Evolutionary conservation across 352 stramenopile species (phyloP), one percentile per base, ranked within the genome.

Genomic region (Pythium inflatum): DNA sequence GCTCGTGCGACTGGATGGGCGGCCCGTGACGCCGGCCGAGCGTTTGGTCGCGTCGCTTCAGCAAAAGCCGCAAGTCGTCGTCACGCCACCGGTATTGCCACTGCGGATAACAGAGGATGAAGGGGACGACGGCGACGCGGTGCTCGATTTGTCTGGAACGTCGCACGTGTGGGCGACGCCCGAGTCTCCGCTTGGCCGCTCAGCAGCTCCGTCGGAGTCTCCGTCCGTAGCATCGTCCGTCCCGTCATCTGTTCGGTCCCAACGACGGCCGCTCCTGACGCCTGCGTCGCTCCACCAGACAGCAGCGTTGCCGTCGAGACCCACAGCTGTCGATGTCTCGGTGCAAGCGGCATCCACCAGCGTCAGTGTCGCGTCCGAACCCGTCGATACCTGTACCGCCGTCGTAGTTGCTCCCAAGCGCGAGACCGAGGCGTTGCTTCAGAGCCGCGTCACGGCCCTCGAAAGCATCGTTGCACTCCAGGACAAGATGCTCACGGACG

Each of bases 401-500:
- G 16, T 49, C 41, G 13, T 3, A n/a, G 20, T n/a, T 27, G 18
- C 40, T 25, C 41, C 30, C n/a, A n/a, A n/a, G 18, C 41, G 24
- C 5, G 64, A 80, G 5, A 33, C 61, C 18, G 68, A 55, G 16
- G 20, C 24, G 3, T 62, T 92, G 13, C 56, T 92, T 24, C 64
- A 82, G 34, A 87, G 61, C 24, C 82, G 84, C 4, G 75, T 90
- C 1, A 28, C 66, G 11, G 84, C 84, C 3, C 75, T 92, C 8
- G 84, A 92, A 43, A 66, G 51, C 7, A 89, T 92, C 28, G 59
- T 92, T 6, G 70, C 72, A 20, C 67, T 92, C n/a, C 84, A 92
- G 27, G 84, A 92, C 57, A 78, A 72, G 43, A 77, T 78, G 8
- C 75, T 90, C 30, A 67, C 76, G 22, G 65, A 77, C 11, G 66